Conservation (phyloP, 441 rosid species). For the Euphorbia celastroides region DNA sequence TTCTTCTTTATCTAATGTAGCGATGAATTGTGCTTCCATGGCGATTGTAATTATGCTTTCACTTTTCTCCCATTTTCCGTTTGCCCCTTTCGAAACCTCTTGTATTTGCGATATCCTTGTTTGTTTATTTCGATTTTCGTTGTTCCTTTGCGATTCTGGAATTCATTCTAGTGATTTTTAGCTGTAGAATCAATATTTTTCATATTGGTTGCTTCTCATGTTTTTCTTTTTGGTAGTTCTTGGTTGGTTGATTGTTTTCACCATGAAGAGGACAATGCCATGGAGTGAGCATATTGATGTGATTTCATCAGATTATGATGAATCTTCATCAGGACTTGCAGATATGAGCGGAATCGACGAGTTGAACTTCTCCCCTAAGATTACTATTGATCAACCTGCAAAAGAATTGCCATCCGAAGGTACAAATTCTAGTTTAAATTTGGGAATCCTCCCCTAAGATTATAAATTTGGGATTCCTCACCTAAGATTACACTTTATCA, state of each 20-base stretch:
- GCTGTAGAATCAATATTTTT: background rate
- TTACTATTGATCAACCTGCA: constrained; percentile 17
- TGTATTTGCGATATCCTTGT: too few relatives aligned
- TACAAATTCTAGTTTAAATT: constrained; percentile 19
- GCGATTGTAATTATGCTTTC: too few relatives aligned
- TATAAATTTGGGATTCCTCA: too few relatives aligned
- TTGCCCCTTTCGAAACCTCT: too few relatives aligned
- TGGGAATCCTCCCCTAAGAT: too few relatives aligned
- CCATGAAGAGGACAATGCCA: constrained; percentile 47
- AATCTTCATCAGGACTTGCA: constrained; percentile 33
- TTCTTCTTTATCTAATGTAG: too few relatives aligned
- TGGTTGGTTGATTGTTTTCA: background rate
- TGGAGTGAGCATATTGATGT: constrained; percentile 48
- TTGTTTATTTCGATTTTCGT: too few relatives aligned
- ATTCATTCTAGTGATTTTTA: too few relatives aligned
- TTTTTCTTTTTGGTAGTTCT: background rate
- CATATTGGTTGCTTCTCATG: background rate
- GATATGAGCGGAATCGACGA: constrained; percentile 24
- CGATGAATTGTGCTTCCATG: too few relatives aligned
- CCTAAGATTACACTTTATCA: too few relatives aligned
- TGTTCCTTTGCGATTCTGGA: too few relatives aligned
- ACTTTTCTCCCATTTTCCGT: too few relatives aligned
- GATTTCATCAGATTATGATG: constrained; percentile 45
- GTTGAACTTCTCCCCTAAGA: constrained; percentile 4
- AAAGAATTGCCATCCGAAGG: constrained; percentile 40